A percentile compares a stretch with the other conserved stretches of the same genome.
phyloP scores from a whole-genome alignment of 257 asterid species.

The Solanum chiquidenum region DNA sequence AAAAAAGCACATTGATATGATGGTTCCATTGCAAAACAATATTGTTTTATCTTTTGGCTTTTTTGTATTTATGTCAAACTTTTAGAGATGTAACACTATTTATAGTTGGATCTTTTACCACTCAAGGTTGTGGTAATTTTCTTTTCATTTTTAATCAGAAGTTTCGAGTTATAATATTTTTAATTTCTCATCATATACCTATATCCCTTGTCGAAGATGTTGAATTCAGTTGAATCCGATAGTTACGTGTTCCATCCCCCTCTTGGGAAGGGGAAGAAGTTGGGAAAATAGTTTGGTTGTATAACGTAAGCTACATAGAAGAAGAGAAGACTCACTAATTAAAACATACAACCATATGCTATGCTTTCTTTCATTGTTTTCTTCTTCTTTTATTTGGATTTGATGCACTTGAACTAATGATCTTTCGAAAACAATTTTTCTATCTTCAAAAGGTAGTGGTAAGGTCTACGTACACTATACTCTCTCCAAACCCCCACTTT shows the following conservation, averaged over 20 bases:
- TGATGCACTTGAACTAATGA: too few relatives aligned
- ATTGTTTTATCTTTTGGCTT: neutral
- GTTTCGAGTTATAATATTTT: too few relatives aligned
- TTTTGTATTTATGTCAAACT: neutral
- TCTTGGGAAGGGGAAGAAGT: neutral
- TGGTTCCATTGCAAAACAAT: neutral
- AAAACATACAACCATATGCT: neutral
- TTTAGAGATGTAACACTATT: neutral
- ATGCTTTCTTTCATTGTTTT: neutral
- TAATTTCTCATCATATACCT: too few relatives aligned
- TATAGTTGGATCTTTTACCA: neutral
- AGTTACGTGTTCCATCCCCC: neutral
- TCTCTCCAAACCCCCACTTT: rapidly evolving
- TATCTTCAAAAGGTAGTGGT: too few relatives aligned
- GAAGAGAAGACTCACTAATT: neutral
- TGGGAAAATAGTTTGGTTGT: neutral
- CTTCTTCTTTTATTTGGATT: neutral
- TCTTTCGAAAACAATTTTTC: too few relatives aligned
- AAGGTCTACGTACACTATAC: too few relatives aligned
- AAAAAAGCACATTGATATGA: neutral
- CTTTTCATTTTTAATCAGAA: too few relatives aligned
- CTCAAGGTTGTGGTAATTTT: neutral
- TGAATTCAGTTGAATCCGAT: too few relatives aligned
- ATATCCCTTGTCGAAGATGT: neutral
- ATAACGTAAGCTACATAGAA: neutral